These are phyloP conservation scores for Rhynchosporium agropyri DNA, from an alignment of 2,329 filamentous ascomycete genomes.

Conservation along the genomic window DNA sequence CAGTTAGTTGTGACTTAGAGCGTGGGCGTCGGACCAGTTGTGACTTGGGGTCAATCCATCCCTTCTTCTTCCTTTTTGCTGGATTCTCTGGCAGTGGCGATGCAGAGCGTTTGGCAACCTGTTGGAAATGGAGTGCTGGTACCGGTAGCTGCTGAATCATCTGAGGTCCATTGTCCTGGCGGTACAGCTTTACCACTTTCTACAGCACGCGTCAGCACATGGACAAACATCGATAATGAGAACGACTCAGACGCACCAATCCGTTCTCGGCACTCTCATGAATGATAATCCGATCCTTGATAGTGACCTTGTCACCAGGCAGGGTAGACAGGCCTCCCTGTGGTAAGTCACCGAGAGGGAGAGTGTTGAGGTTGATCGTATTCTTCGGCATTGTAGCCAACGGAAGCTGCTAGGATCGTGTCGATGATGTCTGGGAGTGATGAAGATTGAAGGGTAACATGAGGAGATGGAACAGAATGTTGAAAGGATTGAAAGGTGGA, in stretches of 20 bases:
- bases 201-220: neutral
- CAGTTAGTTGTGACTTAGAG: neutral
- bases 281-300: constrained; percentile 8
- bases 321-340: neutral
- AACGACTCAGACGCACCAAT: neutral
- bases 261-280: constrained; percentile 11
- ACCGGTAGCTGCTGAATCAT: neutral
- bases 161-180: neutral
- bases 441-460: neutral
- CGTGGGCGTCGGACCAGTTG: neutral
- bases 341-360: constrained; percentile 3
- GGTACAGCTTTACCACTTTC: constrained; percentile 12
- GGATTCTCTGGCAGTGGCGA: neutral
- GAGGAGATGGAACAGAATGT: neutral
- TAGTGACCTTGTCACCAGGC: constrained; percentile 2
- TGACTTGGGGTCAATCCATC: neutral
- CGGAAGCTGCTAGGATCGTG: neutral
- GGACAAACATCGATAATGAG: neutral
- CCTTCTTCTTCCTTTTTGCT: neutral
- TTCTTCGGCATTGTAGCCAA: constrained; percentile 3
- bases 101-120: neutral
- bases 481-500: neutral
- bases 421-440: neutral
- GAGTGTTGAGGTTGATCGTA: constrained; percentile 2
- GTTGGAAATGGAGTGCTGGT: neutral